Evolutionary conservation across 768 basidiomycete species (phyloP).

Genomic region (Phaffia tasmanica): DNA sequence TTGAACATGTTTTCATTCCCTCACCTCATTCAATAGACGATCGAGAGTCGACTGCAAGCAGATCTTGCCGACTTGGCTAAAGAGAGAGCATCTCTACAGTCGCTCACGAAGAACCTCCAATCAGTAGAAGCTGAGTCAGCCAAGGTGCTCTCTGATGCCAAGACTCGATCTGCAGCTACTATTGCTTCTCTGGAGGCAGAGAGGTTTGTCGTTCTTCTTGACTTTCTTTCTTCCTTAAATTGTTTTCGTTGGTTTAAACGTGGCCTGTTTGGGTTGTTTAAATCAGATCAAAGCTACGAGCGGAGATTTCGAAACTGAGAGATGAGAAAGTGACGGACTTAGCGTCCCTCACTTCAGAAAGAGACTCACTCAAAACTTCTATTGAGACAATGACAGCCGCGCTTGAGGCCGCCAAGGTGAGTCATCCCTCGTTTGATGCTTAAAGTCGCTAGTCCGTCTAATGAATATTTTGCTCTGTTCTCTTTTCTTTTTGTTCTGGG

Average conservation of each 20-base stretch:
- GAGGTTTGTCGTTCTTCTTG: conserved; percentile 45
- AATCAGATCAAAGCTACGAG: conserved; percentile 58
- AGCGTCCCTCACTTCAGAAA: not conserved
- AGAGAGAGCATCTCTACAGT: conserved; percentile 74
- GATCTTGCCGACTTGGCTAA: conserved; percentile 70
- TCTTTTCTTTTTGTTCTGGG: not conserved
- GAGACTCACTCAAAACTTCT: not conserved
- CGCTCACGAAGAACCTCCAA: conserved; percentile 79
- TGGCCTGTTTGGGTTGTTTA: not conserved
- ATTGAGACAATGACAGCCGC: not conserved
- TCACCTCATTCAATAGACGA: conserved; percentile 44
- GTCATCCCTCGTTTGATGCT: not conserved
- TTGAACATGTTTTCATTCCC: not conserved
- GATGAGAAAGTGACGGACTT: conserved; percentile 63
- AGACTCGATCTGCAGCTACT: conserved; percentile 66
- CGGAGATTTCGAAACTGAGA: conserved; percentile 51
- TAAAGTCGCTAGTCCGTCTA: not conserved
- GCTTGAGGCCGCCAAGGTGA: conserved; percentile 1
- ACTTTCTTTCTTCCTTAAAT: no score
- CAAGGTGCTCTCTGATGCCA: conserved; percentile 68
- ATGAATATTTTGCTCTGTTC: not conserved
- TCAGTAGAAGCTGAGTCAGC: conserved; percentile 83
- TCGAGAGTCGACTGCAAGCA: conserved; percentile 67
- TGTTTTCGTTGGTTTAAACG: not conserved
- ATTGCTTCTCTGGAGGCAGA: conserved; percentile 67